Percentiles rank a stretch among this genome's conserved stretches.
Evolutionary conservation across 176 grass and related monocot genomes (phyloP).

Genomic region (Rhipidocladum racemiflorum): DNA sequence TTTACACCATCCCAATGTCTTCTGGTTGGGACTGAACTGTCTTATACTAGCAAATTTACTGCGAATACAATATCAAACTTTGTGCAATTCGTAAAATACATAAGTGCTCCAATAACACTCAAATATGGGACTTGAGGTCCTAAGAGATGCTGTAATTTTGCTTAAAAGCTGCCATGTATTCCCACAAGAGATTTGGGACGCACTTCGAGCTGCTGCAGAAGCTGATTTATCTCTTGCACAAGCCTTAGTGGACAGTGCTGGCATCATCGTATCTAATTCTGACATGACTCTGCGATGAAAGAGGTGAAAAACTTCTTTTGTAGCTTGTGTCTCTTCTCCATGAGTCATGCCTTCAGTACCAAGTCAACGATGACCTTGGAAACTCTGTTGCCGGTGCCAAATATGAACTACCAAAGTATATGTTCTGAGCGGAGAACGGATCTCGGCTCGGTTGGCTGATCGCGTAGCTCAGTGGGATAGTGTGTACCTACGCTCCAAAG

Average conservation of each 20-base stretch:
- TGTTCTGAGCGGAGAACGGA: conserved; percentile 78
- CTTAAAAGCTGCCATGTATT: conserved; percentile 17
- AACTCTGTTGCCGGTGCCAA: conserved; percentile 66
- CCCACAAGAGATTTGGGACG: conserved; percentile 89
- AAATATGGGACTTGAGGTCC: no score
- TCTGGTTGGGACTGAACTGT: no score
- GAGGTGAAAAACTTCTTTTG: conserved; percentile 41
- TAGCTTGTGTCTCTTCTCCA: background rate
- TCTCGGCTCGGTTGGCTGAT: no score
- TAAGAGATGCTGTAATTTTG: background rate
- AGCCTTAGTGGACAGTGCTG: conserved; percentile 88
- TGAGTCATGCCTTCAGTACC: background rate
- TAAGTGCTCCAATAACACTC: no score
- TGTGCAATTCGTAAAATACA: no score
- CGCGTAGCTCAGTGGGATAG: no score
- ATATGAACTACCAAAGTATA: conserved; percentile 92
- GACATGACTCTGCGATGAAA: conserved; percentile 89
- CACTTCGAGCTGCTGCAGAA: conserved; percentile 80
- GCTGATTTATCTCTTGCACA: conserved; percentile 74
- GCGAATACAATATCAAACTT: no score
- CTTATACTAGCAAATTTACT: no score
- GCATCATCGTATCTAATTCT: conserved; percentile 80
- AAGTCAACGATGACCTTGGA: conserved; percentile 7
- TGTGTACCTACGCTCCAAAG: no score
- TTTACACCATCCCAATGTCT: no score